Base-by-base conservation (phyloP, 768 basidiomycete genomes). In the Kwoniella newhampshirensis region DNA sequence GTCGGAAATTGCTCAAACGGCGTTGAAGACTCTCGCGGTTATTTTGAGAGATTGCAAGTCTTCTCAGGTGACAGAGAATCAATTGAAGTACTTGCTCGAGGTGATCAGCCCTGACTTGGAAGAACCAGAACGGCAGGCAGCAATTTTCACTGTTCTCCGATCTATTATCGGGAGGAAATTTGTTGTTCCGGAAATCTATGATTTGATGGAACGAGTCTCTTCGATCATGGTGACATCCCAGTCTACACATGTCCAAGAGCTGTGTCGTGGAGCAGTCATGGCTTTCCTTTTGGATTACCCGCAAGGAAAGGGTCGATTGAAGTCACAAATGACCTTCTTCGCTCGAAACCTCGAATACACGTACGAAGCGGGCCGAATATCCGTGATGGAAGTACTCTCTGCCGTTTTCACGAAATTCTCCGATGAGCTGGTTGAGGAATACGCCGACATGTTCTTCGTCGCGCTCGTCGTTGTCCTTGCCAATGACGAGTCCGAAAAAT, bases 221-320 rank as follows among this genome's bases (percentile, higher is more conserved):
- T 87, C 91, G 63, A 84, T 94, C 65, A 86, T 96, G 81, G 90
- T 99, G 37, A 93, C 91, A 12, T 92, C 84, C 64, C 94, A 98
- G 75, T 91, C 93, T 2, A 76, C 85, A 0, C 86, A 88, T 65
- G 90, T 94, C 7, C 93, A 93, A 71, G 92, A 96, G 73, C 84
- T 89, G 8, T 94, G 90, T 58, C 86, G 96, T 18, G 85, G 86
- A 43, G 84, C 91, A 27, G 81, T 94, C 23, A 83, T 98, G 36
- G 91, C 93, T 70, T 99, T 99, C 81, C 80, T 98, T 45, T 83
- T 98, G 9, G 94, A 99, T 67, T 99, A 98, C 70, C 94, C 94
- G 2, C 94, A 98, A 75, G 93, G 94, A 7, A 87, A 89, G 64
- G 90, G 89, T 1, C 85, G 94, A 12, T 81, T 99, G 7, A 86